A percentile compares a stretch with the other conserved stretches of the same genome.
Evolutionary conservation across 805 yeast species (phyloP).

Genomic region (Sugiyamaella floridensis): DNA sequence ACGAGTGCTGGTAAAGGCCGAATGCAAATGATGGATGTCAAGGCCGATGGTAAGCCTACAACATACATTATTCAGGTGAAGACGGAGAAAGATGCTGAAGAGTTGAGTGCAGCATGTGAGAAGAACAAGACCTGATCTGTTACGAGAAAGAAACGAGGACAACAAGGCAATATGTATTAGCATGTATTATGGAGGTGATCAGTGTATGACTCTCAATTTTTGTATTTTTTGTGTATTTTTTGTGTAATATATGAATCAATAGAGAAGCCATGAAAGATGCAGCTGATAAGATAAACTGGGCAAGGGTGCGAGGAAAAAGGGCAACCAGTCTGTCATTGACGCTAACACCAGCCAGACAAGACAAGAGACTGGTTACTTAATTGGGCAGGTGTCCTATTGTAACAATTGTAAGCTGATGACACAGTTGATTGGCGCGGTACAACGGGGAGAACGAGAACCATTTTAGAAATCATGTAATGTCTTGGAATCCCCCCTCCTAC

Average conservation of each 20-base stretch:
- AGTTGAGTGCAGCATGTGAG: slow-evolving; percentile 29
- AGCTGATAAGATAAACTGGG: neutral
- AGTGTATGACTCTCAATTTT: too few species aligned
- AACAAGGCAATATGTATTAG: neutral
- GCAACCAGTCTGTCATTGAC: too few species aligned
- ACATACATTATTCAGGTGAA: slow-evolving; percentile 73
- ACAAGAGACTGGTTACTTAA: too few species aligned
- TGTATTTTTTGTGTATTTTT: too few species aligned
- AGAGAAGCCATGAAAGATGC: neutral
- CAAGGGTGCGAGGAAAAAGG: too few species aligned
- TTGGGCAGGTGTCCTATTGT: too few species aligned
- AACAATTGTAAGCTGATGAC: too few species aligned
- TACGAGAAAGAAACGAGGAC: neutral
- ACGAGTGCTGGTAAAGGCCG: slow-evolving; percentile 55
- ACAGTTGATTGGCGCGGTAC: too few species aligned
- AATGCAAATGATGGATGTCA: slow-evolving; percentile 59
- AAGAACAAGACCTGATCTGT: slow-evolving; percentile 3
- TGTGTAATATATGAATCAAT: neutral
- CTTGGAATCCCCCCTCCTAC: too few species aligned
- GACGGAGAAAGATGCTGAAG: slow-evolving; percentile 59
- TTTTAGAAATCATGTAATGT: too few species aligned
- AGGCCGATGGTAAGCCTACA: slow-evolving; percentile 46
- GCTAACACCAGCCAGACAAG: too few species aligned
- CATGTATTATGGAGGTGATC: neutral
- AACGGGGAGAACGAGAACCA: too few species aligned